These are phyloP conservation scores for Termitomyces sp. DNA, from an alignment of 768 basidiomycete species.

Conservation along the genomic window DNA sequence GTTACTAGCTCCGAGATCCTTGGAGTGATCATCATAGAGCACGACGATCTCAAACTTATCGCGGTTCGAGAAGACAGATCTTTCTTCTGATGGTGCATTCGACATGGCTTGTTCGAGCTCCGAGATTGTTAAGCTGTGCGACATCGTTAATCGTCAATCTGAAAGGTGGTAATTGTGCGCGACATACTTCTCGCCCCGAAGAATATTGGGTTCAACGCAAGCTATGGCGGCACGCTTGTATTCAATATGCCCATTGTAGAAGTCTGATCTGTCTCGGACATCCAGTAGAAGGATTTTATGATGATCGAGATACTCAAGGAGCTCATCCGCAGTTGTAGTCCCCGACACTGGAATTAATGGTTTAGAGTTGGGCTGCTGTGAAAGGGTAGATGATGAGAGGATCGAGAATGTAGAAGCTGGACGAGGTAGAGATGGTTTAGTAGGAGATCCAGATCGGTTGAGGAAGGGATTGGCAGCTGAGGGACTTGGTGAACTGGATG, in stretches of 20 bases:
- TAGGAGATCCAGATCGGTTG: conserved; percentile 63
- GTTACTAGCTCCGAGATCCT: conserved; percentile 41
- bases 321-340: conserved; percentile 52
- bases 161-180: not conserved
- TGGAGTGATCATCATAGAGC: conserved; percentile 72
- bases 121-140: conserved; percentile 55
- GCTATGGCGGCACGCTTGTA: conserved; percentile 52
- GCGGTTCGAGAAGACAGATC: conserved; percentile 74
- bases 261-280: conserved; percentile 75
- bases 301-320: conserved; percentile 54
- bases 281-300: conserved; percentile 76
- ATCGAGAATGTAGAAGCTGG: conserved; percentile 39
- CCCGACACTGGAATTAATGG: conserved; percentile 57
- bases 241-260: conserved; percentile 69
- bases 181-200: conserved; percentile 64
- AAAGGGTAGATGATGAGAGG: conserved; percentile 20
- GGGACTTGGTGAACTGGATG: conserved; percentile 28
- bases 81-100: conserved; percentile 67
- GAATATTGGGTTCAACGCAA: conserved; percentile 81
- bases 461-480: conserved; percentile 60
- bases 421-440: conserved; percentile 28
- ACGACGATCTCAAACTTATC: conserved; percentile 88
- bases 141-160: conserved; percentile 1
- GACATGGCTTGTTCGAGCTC: conserved; percentile 73
- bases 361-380: conserved; percentile 32